Evolutionary conservation across 306 rosid species (phyloP), one percentile per base, ranked within the genome.

Genomic region (Quercus cerris): DNA sequence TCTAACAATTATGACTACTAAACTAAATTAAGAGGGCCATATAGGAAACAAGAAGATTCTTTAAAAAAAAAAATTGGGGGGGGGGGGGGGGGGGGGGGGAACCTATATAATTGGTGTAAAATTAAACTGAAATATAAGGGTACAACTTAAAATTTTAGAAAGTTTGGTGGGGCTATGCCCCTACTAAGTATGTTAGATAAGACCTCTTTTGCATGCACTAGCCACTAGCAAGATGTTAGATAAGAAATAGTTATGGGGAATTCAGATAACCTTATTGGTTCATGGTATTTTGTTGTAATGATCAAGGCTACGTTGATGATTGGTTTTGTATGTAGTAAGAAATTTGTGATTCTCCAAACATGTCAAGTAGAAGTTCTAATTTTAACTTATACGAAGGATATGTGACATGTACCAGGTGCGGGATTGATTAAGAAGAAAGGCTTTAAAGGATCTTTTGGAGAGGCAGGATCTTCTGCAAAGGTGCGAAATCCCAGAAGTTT

Each of bases 391-490:
- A 73, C 51, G 74, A 66, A 54, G 78, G 38, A 61, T 31, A 28
- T 30, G 25, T 81, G 30, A 49, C 73, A 69, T 85, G 80, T 80
- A 80, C 79, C 83, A 95, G 99, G 98, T 79, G 88, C 97, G 20
- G 99, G 99, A 64, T 84, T 95, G 86, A 77, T 91, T 23, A 90
- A 88, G 89, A 95, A 95, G 84, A 89, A 91, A 78, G 99, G 99
- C 57, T 93, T 95, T 66, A 95, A 93, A 80, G 99, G 97, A 72
- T 95, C 99, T 54, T 90, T 93, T 82, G 86, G 80, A 67, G 97
- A 95, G 62, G 99, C 97, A 1, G 97, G 93, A 76, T 91, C 99
- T 73, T 86, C 74, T 77, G 99, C 98, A 1, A 95, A 93, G 97
- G 99, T 93, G 74, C 35, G 70, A 64, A 51, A 70, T 52, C 62